Conservation (phyloP, 257 asterid species). For the Jaltomata sinuosa region DNA sequence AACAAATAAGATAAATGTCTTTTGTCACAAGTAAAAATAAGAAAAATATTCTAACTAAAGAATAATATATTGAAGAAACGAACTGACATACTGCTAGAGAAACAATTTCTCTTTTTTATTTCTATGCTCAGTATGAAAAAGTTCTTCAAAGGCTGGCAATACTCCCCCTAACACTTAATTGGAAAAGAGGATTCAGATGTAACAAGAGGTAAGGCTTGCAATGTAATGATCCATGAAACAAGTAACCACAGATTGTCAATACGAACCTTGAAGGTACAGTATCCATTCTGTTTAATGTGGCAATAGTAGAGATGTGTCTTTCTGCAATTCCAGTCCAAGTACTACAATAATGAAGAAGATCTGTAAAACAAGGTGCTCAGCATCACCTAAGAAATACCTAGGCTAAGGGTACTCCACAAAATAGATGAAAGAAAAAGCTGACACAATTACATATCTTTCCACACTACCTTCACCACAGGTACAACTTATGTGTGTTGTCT, state of each 20-base stretch:
- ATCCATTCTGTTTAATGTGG: slow-evolving; percentile 34
- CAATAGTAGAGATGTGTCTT: slow-evolving; percentile 54
- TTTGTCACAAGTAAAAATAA: not conserved
- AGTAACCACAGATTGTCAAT: not conserved
- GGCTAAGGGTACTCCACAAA: not conserved
- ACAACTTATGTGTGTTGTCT: not conserved
- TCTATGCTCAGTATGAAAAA: not conserved
- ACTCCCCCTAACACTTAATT: not conserved
- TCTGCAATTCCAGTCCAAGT: slow-evolving; percentile 50
- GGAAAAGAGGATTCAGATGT: not conserved
- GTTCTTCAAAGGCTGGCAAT: not conserved
- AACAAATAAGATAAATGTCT: not conserved
- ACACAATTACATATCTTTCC: not conserved
- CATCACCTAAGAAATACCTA: not conserved
- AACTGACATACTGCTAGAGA: not conserved
- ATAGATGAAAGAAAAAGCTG: not conserved
- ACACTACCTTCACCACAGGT: not conserved
- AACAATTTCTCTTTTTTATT: not conserved
- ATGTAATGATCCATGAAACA: not conserved
- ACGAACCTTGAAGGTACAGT: slow-evolving; percentile 56
- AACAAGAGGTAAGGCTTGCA: not conserved
- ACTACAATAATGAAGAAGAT: slow-evolving; percentile 30
- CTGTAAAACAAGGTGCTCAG: not conserved
- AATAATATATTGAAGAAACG: not conserved
- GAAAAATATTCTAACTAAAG: not conserved